A percentile compares a stretch with the other conserved stretches of the same genome.
These are phyloP conservation scores for Fagopyrum tataricum DNA, from an alignment of 148 eudicot species.

Conservation along the genomic window DNA sequence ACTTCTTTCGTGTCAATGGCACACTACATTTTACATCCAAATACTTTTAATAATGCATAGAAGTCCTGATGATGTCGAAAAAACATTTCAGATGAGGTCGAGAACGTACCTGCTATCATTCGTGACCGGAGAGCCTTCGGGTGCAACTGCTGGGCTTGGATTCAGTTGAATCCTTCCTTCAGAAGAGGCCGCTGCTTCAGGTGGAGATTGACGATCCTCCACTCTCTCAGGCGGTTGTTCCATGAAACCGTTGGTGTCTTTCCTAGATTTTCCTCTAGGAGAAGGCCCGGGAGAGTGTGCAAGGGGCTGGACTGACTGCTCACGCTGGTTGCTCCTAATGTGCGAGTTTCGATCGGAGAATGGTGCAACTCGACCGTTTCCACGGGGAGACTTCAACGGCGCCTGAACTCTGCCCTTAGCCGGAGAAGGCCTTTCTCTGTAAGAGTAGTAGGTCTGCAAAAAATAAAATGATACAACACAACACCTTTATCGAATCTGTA, in stretches of 20 bases:
- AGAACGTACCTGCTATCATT: conserved; percentile 3
- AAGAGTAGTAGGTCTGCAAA: conserved; percentile 52
- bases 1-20: too few species aligned
- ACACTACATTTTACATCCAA: too few species aligned
- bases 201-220: conserved; percentile 21
- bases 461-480: neutral
- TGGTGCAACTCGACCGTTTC: conserved; percentile 35
- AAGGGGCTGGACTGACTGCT: conserved; percentile 8
- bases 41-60: too few species aligned
- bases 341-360: conserved; percentile 23
- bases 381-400: conserved; percentile 44
- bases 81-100: neutral
- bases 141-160: neutral
- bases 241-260: conserved; percentile 29
- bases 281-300: conserved; percentile 28
- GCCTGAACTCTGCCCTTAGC: conserved; percentile 43
- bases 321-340: conserved; percentile 16
- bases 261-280: conserved; percentile 30
- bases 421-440: conserved; percentile 32
- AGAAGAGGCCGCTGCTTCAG: conserved; percentile 10
- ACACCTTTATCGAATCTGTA: too few species aligned
- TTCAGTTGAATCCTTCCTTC: conserved; percentile 18
- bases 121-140: neutral
- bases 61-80: neutral
- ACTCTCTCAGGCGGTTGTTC: conserved; percentile 26